These are phyloP conservation scores for Boletus fagicola DNA, from an alignment of 768 basidiomycete genomes.

Conservation along the genomic window DNA sequence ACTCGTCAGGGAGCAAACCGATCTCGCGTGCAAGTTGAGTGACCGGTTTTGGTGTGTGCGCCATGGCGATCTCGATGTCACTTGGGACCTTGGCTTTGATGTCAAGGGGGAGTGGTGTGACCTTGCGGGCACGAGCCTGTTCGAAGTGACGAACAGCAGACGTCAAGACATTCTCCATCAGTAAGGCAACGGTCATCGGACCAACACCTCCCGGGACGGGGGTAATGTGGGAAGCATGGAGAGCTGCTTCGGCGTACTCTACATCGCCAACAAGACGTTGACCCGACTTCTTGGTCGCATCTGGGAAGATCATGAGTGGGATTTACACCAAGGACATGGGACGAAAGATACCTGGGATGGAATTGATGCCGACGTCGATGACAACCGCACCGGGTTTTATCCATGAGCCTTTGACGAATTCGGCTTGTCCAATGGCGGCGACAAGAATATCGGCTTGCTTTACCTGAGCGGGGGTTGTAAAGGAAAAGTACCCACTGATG, in stretches of 20 bases:
- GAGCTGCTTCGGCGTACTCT: constrained; percentile 72
- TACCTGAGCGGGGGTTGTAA: constrained; percentile 46
- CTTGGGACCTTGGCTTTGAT: constrained; percentile 86
- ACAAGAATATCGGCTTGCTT: constrained; percentile 88
- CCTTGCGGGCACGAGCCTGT: constrained; percentile 57
- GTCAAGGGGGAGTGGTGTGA: constrained; percentile 78
- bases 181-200: constrained; percentile 99
- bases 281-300: constrained; percentile 89
- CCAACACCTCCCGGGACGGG: constrained; percentile 99
- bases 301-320: constrained; percentile 37
- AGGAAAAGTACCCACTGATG: constrained; percentile 9
- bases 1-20: constrained; percentile 79
- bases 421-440: constrained; percentile 93
- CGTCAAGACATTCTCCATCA: constrained; percentile 91
- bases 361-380: constrained; percentile 98
- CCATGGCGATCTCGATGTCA: constrained; percentile 95
- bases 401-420: constrained; percentile 92
- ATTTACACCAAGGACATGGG: neutral
- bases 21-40: constrained; percentile 83
- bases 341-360: constrained; percentile 66
- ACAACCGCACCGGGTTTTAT: constrained; percentile 93
- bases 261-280: constrained; percentile 97
- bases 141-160: constrained; percentile 84
- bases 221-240: constrained; percentile 86
- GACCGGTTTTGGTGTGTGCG: constrained; percentile 90